Base-by-base conservation (phyloP, 2,329 filamentous ascomycete genomes). In the Paracamarosporium sp. region DNA sequence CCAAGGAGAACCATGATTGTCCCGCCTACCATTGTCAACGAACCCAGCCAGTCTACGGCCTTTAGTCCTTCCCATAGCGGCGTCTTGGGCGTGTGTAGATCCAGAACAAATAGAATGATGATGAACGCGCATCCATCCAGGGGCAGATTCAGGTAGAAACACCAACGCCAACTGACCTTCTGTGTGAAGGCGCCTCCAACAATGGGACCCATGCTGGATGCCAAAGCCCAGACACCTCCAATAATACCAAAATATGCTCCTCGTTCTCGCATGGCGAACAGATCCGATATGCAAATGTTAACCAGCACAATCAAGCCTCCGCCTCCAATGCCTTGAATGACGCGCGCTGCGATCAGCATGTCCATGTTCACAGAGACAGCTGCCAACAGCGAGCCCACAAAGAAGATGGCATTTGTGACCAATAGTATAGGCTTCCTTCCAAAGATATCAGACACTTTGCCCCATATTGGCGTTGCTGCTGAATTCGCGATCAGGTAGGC, bases 1-100 rank as follows among this genome's bases (percentile, higher is more conserved):
- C 92, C 93, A 40, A 97, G 86, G 4, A 97, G 85, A 63, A 96
- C 82, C 91, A 96, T 94, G 20, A 96, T 81, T 0, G 91, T 93
- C 20, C 89, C 91, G 40, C 90, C 90, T 24, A 93, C 84, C 71
- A 96, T 86, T 28, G 84, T 79, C 11, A 89, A 53, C 1, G 84
- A 86, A 1, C 90, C 90, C 5, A 85, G 65, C 87, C 87, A 89
- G 73, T 89, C 87, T 59, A 89, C 86, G 0, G 86, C 86, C 59
- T 85, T 85, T 8, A 91, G 76, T 0, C 89, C 89, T 36, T 85
- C 78, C 57, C 79, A 75, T 2, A 91, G 73, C 0, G 87, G 84
- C 0, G 89, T 91, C 33, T 81, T 82, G 0, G 89, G 88, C 3
- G 86, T 89, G 51, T 89, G 83, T n/a, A 91, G 74, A 65, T 90